Percentiles rank a stretch among this genome's conserved stretches.
phyloP scores from a whole-genome alignment of 1,284 basidiomycete genomes.

The Cutaneotrichosporon sp. region DNA sequence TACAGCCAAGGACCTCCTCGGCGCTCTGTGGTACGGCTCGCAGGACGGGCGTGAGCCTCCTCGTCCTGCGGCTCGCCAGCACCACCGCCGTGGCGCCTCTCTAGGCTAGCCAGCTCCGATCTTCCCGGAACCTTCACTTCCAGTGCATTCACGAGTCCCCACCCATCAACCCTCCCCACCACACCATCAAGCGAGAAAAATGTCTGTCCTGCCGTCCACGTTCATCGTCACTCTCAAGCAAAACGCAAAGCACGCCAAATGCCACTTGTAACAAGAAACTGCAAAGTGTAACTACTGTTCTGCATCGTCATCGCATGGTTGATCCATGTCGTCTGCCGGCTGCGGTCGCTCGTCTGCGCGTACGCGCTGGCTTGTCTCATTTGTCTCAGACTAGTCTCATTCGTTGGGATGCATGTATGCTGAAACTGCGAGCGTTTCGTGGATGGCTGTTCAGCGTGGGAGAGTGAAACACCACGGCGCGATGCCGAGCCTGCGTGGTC shows the following conservation, averaged over 20 bases:
- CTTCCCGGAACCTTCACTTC: neutral
- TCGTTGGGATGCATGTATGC: constrained; percentile 2
- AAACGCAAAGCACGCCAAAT: too few relatives aligned
- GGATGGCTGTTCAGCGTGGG: neutral
- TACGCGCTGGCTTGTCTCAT: neutral
- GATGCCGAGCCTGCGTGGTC: too few relatives aligned
- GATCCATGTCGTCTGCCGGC: neutral
- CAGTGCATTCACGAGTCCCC: neutral
- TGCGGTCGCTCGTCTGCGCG: neutral
- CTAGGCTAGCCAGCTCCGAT: neutral
- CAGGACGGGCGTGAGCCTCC: neutral
- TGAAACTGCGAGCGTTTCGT: neutral
- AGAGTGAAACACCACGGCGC: too few relatives aligned
- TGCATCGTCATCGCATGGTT: constrained; percentile 4
- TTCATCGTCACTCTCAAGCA: neutral
- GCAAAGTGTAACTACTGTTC: constrained; percentile 8
- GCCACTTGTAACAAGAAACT: too few relatives aligned
- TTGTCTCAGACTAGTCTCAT: neutral
- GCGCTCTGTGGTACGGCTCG: constrained; percentile 48
- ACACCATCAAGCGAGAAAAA: neutral
- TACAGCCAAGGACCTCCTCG: constrained; percentile 48
- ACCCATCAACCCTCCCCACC: neutral
- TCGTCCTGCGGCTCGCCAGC: neutral
- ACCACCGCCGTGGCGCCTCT: neutral
- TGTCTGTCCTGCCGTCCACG: neutral